Percentiles rank a stretch among this genome's conserved stretches.
Evolutionary conservation across 768 basidiomycete genomes (phyloP).

Genomic region (Collybia nuda): DNA sequence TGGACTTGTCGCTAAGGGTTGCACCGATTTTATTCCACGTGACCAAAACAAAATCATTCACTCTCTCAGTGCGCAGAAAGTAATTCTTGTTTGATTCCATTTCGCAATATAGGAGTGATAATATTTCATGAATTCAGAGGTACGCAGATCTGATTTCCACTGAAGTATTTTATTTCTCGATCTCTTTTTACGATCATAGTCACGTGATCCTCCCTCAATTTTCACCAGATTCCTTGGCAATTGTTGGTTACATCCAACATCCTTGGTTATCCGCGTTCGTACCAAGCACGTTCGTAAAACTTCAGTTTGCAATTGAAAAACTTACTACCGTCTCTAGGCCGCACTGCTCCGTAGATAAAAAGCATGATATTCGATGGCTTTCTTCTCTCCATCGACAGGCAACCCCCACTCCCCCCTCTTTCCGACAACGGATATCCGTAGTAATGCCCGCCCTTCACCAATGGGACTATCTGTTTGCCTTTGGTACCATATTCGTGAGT

Average conservation of each 20-base stretch:
- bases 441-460: conserved; percentile 23
- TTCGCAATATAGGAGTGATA: too few species aligned
- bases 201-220: neutral
- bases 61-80: too few species aligned
- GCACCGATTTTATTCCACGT: too few species aligned
- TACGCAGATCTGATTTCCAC: too few species aligned
- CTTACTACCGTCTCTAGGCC: neutral
- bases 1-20: too few species aligned
- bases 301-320: neutral
- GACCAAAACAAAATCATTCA: too few species aligned
- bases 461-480: conserved; percentile 29
- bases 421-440: conserved; percentile 5
- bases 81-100: too few species aligned
- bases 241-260: neutral
- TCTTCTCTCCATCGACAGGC: neutral
- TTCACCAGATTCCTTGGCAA: neutral
- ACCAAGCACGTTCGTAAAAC: conserved; percentile 7
- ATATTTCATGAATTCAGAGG: too few species aligned
- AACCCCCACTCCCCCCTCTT: conserved; percentile 1
- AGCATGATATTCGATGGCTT: neutral
- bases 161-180: neutral
- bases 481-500: conserved; percentile 21
- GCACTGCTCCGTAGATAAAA: conserved; percentile 1
- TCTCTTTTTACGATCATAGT: too few species aligned
- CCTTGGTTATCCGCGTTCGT: neutral